Evolutionary conservation across 345 rosid species (phyloP), one percentile per base, ranked within the genome.

Genomic region (Xanthoceras sorbifolium): DNA sequence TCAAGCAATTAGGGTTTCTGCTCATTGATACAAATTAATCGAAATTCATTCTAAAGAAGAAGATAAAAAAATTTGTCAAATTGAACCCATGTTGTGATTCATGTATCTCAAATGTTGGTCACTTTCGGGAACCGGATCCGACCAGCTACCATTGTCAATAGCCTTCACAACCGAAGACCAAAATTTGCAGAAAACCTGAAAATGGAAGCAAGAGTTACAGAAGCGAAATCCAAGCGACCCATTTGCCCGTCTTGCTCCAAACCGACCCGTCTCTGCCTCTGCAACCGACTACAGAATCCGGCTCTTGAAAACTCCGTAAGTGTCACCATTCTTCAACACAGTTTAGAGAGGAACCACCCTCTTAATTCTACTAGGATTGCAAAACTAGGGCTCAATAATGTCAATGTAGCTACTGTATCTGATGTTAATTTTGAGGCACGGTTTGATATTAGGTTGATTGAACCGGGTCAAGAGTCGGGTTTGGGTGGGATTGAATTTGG

Each of bases 281-380:
- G 94, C 90, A 38, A 54, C 26, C 87, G 92, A 48, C 46, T 93
- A 75, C 89, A 69, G 50, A 73, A 75, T 67, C 86, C 85, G 31
- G 76, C 81, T 61, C 80, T 90, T 11, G 91, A 92, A 11, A 93
- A 89, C 72, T 82, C 88, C 76, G 91, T 91, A n/a, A 84, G 82
- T 74, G 79, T 94, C 36, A 90, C 92, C 78, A 87, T 94, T 25
- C 97, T 94, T 64, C 97, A 94, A 73, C 95, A 94, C 71, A 86
- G 87, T 66, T 84, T 86, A 72, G 97, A 94, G 85, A 85, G 72
- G 23, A 93, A 88, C 15, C 95, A 94, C 81, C 94, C 93, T 0
- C 91, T 94, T 75, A 94, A 94, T 82, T 90, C 95, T 57, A 74
- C 92, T 55, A 83, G 93, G 52, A 91, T 94, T 70, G 93, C 90